Evolutionary conservation across 176 grass and related monocot species (phyloP), one percentile per base, ranked within the genome.

Genomic region (Thalia dealbata): DNA sequence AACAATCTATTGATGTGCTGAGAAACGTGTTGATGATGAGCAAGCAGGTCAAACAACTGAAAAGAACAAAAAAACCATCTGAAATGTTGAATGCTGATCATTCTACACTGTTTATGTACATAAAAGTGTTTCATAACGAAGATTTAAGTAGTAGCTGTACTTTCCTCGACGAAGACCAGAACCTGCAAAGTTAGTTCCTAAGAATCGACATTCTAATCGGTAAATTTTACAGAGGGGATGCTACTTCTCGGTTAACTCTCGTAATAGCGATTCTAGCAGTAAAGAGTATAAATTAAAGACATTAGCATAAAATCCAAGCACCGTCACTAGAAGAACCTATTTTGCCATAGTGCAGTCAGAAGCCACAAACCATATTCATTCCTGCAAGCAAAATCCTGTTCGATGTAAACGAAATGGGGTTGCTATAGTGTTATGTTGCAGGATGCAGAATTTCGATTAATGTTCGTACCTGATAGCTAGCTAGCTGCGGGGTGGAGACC

Each of bases 401-500:
- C 16, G 55, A 63, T 48, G 38, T 44, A 24, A 61, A 54, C 10
- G 14, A 9, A 13, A 14, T 4, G 3, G 2, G 15, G 29, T 52
- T 9, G 44, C 0, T 16, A 23, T 4, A 24, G 21, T 61, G 14
- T 25, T 7, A 9, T 3, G 10, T 22, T 8, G 26, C 25, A 27
- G 26, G 25, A 14, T 6, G 16, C 1, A 27, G 26, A 24, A 0
- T 28, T 51, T 11, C 19, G 24, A 15, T 63, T 11, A 3, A 51
- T 51, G 16, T 63, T 38, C 14, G 7, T 22, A 50, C 23, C 58
- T n/a, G 61, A 19, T 4, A 26, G 58, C 58, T 62, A 26, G 58
- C 58, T 62, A 75, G 13, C 42, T 62, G 56, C 79, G 74, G 67
- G 68, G 79, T 45, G 84, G 93, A 14, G 89, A 97, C 35, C 84